phyloP scores from a whole-genome alignment of 129 eudicot genomes.

The Lactuca sativa region DNA sequence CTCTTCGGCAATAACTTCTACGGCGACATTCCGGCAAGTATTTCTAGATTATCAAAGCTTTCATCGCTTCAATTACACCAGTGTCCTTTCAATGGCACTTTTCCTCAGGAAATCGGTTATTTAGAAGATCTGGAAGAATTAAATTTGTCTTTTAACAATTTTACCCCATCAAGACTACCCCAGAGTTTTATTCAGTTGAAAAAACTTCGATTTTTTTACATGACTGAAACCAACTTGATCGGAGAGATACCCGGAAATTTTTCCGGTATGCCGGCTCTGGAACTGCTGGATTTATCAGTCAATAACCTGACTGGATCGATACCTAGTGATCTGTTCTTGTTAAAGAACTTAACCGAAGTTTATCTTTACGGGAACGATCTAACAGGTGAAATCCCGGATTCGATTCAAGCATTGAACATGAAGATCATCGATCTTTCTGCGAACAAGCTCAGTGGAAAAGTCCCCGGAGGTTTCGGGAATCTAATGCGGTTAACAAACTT shows the following conservation, averaged over 20 bases:
- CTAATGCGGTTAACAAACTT: conserved; percentile 44
- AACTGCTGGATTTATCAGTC: conserved; percentile 47
- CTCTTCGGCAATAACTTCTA: conserved; percentile 56
- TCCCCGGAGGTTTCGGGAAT: conserved; percentile 58
- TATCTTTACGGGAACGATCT: conserved; percentile 53
- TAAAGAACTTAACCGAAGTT: conserved; percentile 48
- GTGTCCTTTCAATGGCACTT: conserved; percentile 52
- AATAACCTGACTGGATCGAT: conserved; percentile 54
- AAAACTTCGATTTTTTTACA: conserved; percentile 42
- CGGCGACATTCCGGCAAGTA: conserved; percentile 62
- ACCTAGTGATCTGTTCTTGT: conserved; percentile 53
- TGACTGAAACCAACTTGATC: conserved; percentile 50
- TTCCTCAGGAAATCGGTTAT: conserved; percentile 58
- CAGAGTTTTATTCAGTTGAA: conserved; percentile 39
- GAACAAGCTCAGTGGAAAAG: conserved; percentile 54
- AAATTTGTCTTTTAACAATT: conserved; percentile 29
- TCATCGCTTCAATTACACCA: conserved; percentile 28
- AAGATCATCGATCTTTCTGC: conserved; percentile 52
- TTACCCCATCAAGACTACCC: conserved; percentile 48
- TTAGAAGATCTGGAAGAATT: conserved; percentile 50
- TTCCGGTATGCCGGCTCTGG: conserved; percentile 49
- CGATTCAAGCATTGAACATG: conserved; percentile 48
- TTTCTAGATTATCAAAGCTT: conserved; percentile 49
- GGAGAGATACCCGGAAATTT: conserved; percentile 61
- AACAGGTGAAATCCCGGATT: conserved; percentile 61